phyloP scores from a whole-genome alignment of 345 rosid genomes.

The rapeseed (Brassica napus) region Da-Ae NC_063435.1:12010501-12011000 shows the following conservation, averaged over 20 bases:
- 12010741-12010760: neutral
- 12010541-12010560: slow-evolving; percentile 42
- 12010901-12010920: slow-evolving; percentile 41
- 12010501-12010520: slow-evolving; percentile 31
- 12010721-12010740: neutral
- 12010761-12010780: neutral
- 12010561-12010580: slow-evolving; percentile 31
- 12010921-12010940: slow-evolving; percentile 51
- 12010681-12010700: neutral
- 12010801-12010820: neutral
- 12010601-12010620: slow-evolving; percentile 22
- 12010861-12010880: slow-evolving; percentile 20
- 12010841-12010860: neutral
- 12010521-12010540: slow-evolving; percentile 33
- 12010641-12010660: neutral
- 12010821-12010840: neutral
- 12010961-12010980: slow-evolving; percentile 39
- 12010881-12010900: slow-evolving; percentile 47
- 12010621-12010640: neutral
- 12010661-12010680: neutral
- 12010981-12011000: slow-evolving; percentile 47
- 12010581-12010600: slow-evolving; percentile 33
- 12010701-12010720: neutral
- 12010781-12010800: neutral
- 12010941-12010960: slow-evolving; percentile 38